Conservation (phyloP, 139 green algal species). For the Chlamydomonas sp. region DNA sequence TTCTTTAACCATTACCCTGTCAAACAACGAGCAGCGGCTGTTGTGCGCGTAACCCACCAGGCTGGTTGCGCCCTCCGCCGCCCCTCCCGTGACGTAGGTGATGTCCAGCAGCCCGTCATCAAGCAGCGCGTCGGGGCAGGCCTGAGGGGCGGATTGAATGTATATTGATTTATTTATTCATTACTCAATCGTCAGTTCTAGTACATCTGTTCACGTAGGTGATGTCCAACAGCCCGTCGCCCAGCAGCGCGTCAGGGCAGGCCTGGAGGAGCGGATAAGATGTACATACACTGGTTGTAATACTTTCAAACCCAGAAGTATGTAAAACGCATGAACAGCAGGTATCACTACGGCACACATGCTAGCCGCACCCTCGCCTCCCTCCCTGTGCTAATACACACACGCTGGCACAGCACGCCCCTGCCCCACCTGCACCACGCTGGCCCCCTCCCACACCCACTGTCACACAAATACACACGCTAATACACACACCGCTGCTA, state of each 20-base stretch:
- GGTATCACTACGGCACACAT: too few species aligned
- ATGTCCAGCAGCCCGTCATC: slow-evolving; percentile 66
- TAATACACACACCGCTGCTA: background rate
- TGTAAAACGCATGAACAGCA: background rate
- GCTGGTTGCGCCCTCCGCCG: background rate
- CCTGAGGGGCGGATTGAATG: background rate
- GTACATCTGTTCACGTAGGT: slow-evolving; percentile 6
- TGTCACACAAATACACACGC: background rate
- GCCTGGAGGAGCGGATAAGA: slow-evolving; percentile 1
- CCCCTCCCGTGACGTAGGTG: slow-evolving; percentile 40
- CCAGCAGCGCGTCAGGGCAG: slow-evolving; percentile 60
- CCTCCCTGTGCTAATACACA: background rate
- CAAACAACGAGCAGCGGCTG: background rate
- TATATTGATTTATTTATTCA: background rate
- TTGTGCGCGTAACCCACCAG: background rate
- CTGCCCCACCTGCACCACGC: background rate
- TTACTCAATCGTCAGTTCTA: too few species aligned
- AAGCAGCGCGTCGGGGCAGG: slow-evolving; percentile 60
- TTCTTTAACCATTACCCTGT: too few species aligned
- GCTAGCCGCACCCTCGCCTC: background rate
- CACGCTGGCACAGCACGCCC: background rate
- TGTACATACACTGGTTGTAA: background rate
- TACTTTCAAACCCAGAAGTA: background rate
- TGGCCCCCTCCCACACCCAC: background rate
- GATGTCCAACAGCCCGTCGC: slow-evolving; percentile 63